phyloP scores from a whole-genome alignment of 495 filamentous ascomycete genomes.

The Trichoderma reesei region DNA sequence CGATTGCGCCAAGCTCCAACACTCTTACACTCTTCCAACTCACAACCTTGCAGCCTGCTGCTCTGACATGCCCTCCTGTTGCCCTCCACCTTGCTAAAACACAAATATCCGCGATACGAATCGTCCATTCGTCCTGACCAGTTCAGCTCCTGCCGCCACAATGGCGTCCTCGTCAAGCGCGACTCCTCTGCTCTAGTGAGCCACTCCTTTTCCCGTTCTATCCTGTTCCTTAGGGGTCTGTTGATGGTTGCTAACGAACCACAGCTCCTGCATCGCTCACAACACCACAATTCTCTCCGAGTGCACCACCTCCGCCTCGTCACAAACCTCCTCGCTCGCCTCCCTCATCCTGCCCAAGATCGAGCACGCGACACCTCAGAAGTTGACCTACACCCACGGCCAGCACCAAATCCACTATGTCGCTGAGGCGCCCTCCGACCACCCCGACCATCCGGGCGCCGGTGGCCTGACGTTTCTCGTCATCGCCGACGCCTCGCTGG shows the following conservation, averaged over 20 bases:
- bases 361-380: conserved; percentile 65
- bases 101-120: not conserved
- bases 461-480: conserved; percentile 81
- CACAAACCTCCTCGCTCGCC: conserved; percentile 71
- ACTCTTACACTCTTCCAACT: too few species aligned
- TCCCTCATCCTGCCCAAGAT: conserved; percentile 96
- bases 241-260: conserved; percentile 16
- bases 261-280: conserved; percentile 82
- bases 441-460: conserved; percentile 43
- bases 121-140: conserved; percentile 11
- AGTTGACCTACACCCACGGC: conserved; percentile 89
- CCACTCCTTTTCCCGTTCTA: conserved; percentile 11
- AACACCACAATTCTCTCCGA: conserved; percentile 86
- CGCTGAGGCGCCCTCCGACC: conserved; percentile 65
- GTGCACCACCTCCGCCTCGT: conserved; percentile 70
- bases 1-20: not conserved
- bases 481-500: conserved; percentile 64
- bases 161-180: conserved; percentile 79
- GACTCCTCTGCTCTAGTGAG: conserved; percentile 74
- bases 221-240: not conserved
- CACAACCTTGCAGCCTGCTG: too few species aligned
- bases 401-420: conserved; percentile 93
- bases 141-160: not conserved
- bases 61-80: too few species aligned
- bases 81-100: not conserved